Conservation (phyloP, 495 filamentous ascomycete genomes). For the Penicillium canescens region DNA sequence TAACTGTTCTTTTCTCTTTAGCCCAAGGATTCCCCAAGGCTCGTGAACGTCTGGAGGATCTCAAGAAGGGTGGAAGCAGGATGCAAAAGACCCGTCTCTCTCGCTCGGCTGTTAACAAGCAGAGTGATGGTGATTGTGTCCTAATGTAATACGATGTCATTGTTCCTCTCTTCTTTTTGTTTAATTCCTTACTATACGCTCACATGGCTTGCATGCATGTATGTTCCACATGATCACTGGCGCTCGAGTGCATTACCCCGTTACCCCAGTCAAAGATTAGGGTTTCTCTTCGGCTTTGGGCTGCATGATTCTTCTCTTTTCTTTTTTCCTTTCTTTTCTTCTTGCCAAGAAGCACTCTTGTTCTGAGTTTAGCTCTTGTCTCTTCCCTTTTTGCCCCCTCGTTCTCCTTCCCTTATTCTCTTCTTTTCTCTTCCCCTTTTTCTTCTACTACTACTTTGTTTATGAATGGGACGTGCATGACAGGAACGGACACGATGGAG, state of each 20-base stretch:
- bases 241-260: constrained; percentile 8
- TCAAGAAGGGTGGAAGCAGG: constrained; percentile 73
- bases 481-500: background rate
- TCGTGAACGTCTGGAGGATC: constrained; percentile 84
- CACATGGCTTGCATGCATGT: constrained; percentile 8
- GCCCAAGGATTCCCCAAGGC: constrained; percentile 95
- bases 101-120: constrained; percentile 78
- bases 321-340: background rate
- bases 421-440: background rate
- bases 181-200: constrained; percentile 3
- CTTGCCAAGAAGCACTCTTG: no score
- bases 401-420: background rate
- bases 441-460: background rate
- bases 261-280: background rate
- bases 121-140: constrained; percentile 79
- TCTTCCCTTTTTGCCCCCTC: background rate
- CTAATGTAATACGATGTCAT: constrained; percentile 60
- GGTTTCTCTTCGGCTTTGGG: constrained; percentile 5
- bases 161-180: constrained; percentile 1
- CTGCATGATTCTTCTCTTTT: constrained; percentile 15
- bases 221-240: constrained; percentile 19
- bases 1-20: constrained; percentile 36
- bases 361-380: background rate
- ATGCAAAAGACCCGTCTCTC: constrained; percentile 77
- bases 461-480: constrained; percentile 2